A percentile compares a stretch with the other conserved stretches of the same genome.
These are phyloP conservation scores for Spirogloea muscicola DNA, from an alignment of 139 green algal genomes.

Conservation along the genomic window DNA sequence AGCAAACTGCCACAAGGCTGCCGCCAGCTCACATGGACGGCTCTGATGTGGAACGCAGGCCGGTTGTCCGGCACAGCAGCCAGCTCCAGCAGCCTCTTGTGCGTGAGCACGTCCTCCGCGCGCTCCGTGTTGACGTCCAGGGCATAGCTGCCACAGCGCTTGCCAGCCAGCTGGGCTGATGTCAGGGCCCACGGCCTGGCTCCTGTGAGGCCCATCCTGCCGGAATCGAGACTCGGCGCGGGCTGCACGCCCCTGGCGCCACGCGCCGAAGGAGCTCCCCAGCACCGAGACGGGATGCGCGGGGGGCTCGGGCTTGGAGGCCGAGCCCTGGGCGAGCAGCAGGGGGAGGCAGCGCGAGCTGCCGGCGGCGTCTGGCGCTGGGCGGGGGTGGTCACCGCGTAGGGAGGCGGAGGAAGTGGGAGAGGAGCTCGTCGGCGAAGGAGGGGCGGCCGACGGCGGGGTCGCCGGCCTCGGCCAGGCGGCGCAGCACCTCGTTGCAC, in stretches of 20 bases:
- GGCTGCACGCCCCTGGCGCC: no score
- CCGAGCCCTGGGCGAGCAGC: no score
- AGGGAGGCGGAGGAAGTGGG: slow-evolving; percentile 37
- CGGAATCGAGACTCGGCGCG: no score
- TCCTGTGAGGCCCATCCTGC: no score
- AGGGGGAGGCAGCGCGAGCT: no score
- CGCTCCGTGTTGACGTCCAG: slow-evolving; percentile 57
- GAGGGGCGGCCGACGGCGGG: not conserved
- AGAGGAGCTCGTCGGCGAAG: slow-evolving; percentile 30
- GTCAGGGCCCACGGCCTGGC: no score
- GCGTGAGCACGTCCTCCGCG: slow-evolving; percentile 82
- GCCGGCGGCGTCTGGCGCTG: no score
- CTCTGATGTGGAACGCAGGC: slow-evolving; percentile 30
- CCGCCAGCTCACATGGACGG: slow-evolving; percentile 41
- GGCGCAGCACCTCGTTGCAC: slow-evolving; percentile 21
- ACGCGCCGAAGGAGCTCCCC: no score
- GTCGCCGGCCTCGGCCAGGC: slow-evolving; percentile 22
- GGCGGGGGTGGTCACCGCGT: slow-evolving; percentile 26
- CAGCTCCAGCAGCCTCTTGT: slow-evolving; percentile 87
- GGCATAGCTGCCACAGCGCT: slow-evolving; percentile 50
- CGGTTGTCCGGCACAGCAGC: slow-evolving; percentile 53
- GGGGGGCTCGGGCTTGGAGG: no score
- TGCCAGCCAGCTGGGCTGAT: no score
- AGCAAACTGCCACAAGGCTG: no score
- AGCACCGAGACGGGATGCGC: no score